A percentile compares a stretch with the other conserved stretches of the same genome.
phyloP scores from a whole-genome alignment of 805 yeast genomes.

The Schwanniomyces polymorphus region DNA sequence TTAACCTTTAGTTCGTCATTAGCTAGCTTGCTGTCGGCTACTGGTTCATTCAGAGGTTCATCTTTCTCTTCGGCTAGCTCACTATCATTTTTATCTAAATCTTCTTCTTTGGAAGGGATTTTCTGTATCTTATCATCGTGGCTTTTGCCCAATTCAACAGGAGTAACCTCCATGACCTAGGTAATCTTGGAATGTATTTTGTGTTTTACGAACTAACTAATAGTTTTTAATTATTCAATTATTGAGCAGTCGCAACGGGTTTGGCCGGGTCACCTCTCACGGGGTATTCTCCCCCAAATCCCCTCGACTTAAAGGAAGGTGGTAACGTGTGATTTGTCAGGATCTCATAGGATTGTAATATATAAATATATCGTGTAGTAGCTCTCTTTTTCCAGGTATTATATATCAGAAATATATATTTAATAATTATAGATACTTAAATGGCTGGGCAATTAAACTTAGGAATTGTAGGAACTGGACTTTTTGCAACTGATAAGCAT shows the following conservation, averaged over 20 bases:
- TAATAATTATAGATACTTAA: neutral
- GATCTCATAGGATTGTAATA: neutral
- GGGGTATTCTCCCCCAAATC: neutral
- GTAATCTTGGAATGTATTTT: neutral
- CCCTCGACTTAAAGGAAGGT: neutral
- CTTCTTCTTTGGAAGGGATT: neutral
- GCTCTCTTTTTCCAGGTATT: neutral
- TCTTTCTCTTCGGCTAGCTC: neutral
- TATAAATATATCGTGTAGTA: neutral
- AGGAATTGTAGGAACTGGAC: slow-evolving; percentile 79
- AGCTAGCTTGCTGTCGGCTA: neutral
- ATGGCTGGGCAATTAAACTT: slow-evolving; percentile 40
- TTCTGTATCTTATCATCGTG: slow-evolving; percentile 7
- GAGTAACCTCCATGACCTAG: slow-evolving; percentile 3
- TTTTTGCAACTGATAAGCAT: slow-evolving; percentile 84
- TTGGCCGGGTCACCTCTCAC: neutral
- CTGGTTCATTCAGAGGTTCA: neutral
- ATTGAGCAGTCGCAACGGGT: neutral
- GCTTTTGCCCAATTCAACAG: slow-evolving; percentile 4
- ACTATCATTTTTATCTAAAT: slow-evolving; percentile 1
- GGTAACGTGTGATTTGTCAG: neutral
- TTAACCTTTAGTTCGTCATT: neutral
- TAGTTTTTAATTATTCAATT: neutral
- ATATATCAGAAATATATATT: neutral
- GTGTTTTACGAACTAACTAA: too few species aligned